Evolutionary conservation across 768 basidiomycete genomes (phyloP), one percentile per base, ranked within the genome.

Genomic region (Naganishia kalamii): DNA sequence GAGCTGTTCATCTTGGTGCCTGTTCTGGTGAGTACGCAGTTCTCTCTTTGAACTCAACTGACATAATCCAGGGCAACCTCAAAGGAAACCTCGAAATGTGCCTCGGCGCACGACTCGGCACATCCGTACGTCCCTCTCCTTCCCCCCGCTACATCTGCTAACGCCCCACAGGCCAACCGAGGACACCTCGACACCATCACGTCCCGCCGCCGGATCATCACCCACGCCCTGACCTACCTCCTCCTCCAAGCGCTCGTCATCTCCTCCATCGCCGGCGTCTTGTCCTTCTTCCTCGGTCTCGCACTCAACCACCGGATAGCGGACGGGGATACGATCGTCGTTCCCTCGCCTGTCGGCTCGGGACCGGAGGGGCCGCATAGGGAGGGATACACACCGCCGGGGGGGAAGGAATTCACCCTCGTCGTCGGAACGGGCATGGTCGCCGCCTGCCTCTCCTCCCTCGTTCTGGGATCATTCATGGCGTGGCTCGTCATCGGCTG

Each of bases 71-170:
- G 54, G 75, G 75, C 69, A 98, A 98, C 71, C 84, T 99, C 63
- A 97, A 96, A 72, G 96, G 94, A n/a, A 81, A 99, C 73, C 84
- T 98, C 40, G 96, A 98, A 78, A 98, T 98, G 94, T 97, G 96
- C 69, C 86, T 99, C 7, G 93, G 92, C 3, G 92, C 96, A 0
- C 85, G 94, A 15, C 83, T 99, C n/a, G 88, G 89, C 0, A 99
- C 96, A 0, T 88, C 92, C 1, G 89, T 77, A 43, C 25, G 77
- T 65, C 33, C 61, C 54, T 44, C 50, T 15, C 25, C 57, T 44
- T 63, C 43, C n/a, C 12, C 50, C 4, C 35, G 44, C 6, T 35
- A 35, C 25, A 19, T 15, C 23, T 21, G 5, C 11, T 30, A 32
- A 15, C 33, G 11, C 23, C 35, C 30, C 50, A 23, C 65, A 79